Percentiles rank a stretch among this genome's conserved stretches.
These are phyloP conservation scores for Aspergillus fumigatus DNA, from an alignment of 2,329 filamentous ascomycete species.

Conservation along the genomic window DNA sequence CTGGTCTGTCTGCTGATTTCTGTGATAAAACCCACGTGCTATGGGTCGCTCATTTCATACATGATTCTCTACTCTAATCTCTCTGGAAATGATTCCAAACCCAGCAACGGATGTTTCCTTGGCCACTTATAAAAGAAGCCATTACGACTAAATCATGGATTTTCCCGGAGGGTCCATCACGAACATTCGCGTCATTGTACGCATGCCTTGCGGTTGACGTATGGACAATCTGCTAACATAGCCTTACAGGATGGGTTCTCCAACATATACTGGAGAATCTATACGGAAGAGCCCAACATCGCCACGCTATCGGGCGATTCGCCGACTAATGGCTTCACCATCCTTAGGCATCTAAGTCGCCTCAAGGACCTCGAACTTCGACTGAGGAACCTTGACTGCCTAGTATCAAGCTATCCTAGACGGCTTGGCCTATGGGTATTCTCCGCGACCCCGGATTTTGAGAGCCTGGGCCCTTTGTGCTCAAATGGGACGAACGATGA, in stretches of 20 bases:
- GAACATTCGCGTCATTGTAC: slow-evolving; percentile 40
- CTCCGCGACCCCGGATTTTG: slow-evolving; percentile 36
- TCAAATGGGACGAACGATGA: slow-evolving; percentile 21
- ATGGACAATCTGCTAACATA: slow-evolving; percentile 16
- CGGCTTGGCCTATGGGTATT: slow-evolving; percentile 39
- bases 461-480: slow-evolving; percentile 27
- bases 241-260: slow-evolving; percentile 38
- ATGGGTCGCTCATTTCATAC: slow-evolving; percentile 14
- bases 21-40: slow-evolving; percentile 15
- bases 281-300: slow-evolving; percentile 33
- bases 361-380: slow-evolving; percentile 36
- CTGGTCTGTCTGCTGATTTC: slow-evolving; percentile 18
- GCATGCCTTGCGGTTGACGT: slow-evolving; percentile 13
- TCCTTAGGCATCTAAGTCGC: slow-evolving; percentile 36
- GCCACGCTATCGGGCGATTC: slow-evolving; percentile 26
- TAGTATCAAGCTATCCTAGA: slow-evolving; percentile 35
- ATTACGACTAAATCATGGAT: slow-evolving; percentile 35
- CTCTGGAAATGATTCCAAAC: slow-evolving; percentile 34
- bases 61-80: slow-evolving; percentile 6
- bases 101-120: slow-evolving; percentile 18
- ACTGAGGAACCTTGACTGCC: slow-evolving; percentile 32
- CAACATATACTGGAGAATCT: slow-evolving; percentile 41
- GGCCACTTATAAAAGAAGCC: slow-evolving; percentile 25
- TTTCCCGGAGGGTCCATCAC: slow-evolving; percentile 41
- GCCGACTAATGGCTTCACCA: slow-evolving; percentile 34